phyloP scores from a whole-genome alignment of 2,329 filamentous ascomycete species.

The Grosmannia clavigera region DNA sequence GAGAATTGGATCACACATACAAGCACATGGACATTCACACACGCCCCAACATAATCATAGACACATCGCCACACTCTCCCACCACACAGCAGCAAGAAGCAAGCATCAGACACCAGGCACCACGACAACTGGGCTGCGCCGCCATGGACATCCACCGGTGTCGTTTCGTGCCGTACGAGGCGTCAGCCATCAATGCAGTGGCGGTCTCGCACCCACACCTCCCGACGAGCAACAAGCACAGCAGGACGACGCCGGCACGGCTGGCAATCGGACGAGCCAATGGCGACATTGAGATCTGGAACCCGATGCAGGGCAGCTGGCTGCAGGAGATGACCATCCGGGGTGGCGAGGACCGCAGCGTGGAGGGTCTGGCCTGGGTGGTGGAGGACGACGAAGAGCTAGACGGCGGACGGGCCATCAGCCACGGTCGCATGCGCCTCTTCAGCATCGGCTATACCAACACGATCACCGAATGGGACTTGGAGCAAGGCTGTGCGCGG shows the following conservation, averaged over 20 bases:
- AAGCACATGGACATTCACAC: background rate
- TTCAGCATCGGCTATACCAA: slow-evolving; percentile 96
- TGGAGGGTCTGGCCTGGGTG: slow-evolving; percentile 87
- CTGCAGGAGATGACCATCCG: slow-evolving; percentile 77
- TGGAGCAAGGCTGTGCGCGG: slow-evolving; percentile 64
- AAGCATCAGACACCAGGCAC: no score
- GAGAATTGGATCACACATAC: background rate
- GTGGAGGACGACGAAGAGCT: slow-evolving; percentile 67
- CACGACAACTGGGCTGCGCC: no score
- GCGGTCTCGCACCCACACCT: slow-evolving; percentile 71
- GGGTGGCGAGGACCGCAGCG: slow-evolving; percentile 72
- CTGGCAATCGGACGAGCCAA: slow-evolving; percentile 87
- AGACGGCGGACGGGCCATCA: slow-evolving; percentile 36
- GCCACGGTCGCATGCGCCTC: slow-evolving; percentile 64
- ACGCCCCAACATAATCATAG: background rate
- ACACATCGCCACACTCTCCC: background rate
- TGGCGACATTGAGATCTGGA: slow-evolving; percentile 97
- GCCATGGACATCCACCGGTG: slow-evolving; percentile 93
- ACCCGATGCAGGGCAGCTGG: slow-evolving; percentile 71
- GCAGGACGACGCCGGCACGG: slow-evolving; percentile 49
- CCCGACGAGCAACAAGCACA: slow-evolving; percentile 30
- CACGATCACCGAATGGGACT: slow-evolving; percentile 88
- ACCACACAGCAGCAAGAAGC: background rate
- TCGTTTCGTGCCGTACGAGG: slow-evolving; percentile 86
- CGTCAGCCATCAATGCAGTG: slow-evolving; percentile 84